Conservation (phyloP, 306 rosid genomes). For the Macrotyloma uniflorum region DNA sequence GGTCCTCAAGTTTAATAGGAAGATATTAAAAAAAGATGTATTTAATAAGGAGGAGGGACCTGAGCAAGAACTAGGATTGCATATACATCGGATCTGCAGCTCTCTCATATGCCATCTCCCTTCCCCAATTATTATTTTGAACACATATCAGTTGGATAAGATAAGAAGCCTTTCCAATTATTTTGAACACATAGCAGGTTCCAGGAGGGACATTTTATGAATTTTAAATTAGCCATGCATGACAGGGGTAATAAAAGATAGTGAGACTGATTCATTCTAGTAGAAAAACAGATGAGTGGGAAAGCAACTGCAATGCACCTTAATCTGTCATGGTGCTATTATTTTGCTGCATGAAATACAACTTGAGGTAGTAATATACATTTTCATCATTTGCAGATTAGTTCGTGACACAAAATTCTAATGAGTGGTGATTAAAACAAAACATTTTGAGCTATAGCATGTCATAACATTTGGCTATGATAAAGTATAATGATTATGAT, state of each 20-base stretch:
- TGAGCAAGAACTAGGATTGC: conserved; percentile 64
- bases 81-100: conserved; percentile 64
- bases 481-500: not conserved
- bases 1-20: not conserved
- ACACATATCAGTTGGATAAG: conserved; percentile 45
- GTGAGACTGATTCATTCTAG: not conserved
- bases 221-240: conserved; percentile 13
- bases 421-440: not conserved
- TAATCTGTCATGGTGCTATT: not conserved
- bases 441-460: not conserved
- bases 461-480: not conserved
- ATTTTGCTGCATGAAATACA: not conserved
- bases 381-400: not conserved
- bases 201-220: conserved; percentile 16
- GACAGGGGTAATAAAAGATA: not conserved
- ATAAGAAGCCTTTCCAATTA: conserved; percentile 43
- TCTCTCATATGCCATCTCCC: conserved; percentile 44
- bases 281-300: not conserved
- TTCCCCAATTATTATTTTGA: conserved; percentile 44
- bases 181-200: conserved; percentile 7
- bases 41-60: conserved; percentile 26
- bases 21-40: not conserved
- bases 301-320: not conserved
- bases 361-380: not conserved
- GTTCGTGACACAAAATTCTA: not conserved